Evolutionary conservation across 1,284 basidiomycete genomes (phyloP).

Genomic region (Apiotrichum veenhuisii): DNA sequence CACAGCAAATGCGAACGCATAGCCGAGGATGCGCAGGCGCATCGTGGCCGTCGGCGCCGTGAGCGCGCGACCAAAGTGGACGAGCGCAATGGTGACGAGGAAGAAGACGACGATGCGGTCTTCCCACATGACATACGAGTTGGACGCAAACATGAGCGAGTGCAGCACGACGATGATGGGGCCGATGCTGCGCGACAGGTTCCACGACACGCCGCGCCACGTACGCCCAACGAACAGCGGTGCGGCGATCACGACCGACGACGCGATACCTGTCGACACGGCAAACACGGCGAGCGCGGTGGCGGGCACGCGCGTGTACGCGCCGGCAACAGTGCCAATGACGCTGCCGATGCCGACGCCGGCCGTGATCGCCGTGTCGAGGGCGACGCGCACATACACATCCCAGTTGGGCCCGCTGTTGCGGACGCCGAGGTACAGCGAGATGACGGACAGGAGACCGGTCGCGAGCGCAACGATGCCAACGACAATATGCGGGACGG

Average conservation of each 20-base stretch:
- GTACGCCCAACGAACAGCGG: slow-evolving; percentile 17
- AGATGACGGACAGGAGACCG: slow-evolving; percentile 40
- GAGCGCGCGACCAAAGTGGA: slow-evolving; percentile 59
- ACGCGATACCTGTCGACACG: slow-evolving; percentile 27
- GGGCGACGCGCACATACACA: slow-evolving; percentile 40
- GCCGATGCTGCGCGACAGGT: slow-evolving; percentile 42
- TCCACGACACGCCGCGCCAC: slow-evolving; percentile 16
- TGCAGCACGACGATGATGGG: slow-evolving; percentile 63
- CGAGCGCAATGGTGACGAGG: slow-evolving; percentile 57
- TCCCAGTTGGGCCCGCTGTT: slow-evolving; percentile 43
- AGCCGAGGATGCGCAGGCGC: slow-evolving; percentile 69
- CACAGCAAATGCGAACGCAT: slow-evolving; percentile 63
- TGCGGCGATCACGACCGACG: slow-evolving; percentile 38
- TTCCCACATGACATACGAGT: slow-evolving; percentile 96
- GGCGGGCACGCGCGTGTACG: slow-evolving; percentile 49
- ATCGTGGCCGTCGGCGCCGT: slow-evolving; percentile 64
- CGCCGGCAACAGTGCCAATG: slow-evolving; percentile 34
- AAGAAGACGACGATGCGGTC: slow-evolving; percentile 76
- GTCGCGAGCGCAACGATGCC: slow-evolving; percentile 54
- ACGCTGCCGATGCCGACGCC: slow-evolving; percentile 25
- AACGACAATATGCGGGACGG: slow-evolving; percentile 67
- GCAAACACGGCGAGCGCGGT: slow-evolving; percentile 50
- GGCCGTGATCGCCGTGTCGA: slow-evolving; percentile 32
- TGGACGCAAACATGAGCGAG: slow-evolving; percentile 71
- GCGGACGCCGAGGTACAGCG: slow-evolving; percentile 46